Conservation (phyloP, 495 filamentous ascomycete genomes). For the Clohesyomyces aquaticus region DNA sequence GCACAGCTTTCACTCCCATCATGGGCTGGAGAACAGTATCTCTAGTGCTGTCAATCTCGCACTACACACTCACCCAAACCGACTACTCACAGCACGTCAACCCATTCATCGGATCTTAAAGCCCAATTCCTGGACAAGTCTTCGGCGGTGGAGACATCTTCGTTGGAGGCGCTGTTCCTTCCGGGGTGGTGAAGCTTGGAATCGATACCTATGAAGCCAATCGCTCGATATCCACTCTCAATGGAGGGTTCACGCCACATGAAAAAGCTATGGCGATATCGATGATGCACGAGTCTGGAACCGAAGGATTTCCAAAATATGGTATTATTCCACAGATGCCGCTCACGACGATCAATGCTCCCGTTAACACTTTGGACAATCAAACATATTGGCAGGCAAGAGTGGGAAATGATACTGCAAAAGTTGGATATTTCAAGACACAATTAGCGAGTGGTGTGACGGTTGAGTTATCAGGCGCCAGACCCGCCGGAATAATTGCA, state of each 20-base stretch:
- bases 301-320: constrained; percentile 44
- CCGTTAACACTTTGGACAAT: constrained; percentile 44
- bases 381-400: constrained; percentile 40
- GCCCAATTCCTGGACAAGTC: constrained; percentile 37
- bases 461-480: constrained; percentile 34
- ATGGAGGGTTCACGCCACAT: constrained; percentile 43
- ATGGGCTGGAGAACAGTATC: too few species aligned
- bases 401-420: constrained; percentile 39
- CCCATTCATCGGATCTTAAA: constrained; percentile 42
- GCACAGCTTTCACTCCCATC: too few species aligned
- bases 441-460: constrained; percentile 40
- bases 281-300: constrained; percentile 44
- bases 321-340: constrained; percentile 45
- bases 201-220: constrained; percentile 44
- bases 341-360: constrained; percentile 27
- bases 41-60: neutral
- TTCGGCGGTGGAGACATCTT: constrained; percentile 44
- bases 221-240: constrained; percentile 34
- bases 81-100: constrained; percentile 46
- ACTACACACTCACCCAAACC: neutral
- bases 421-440: constrained; percentile 42
- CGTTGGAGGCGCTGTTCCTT: constrained; percentile 41
- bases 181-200: constrained; percentile 43
- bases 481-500: constrained; percentile 41
- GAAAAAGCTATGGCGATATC: constrained; percentile 41